Base-by-base conservation (phyloP, 2,329 filamentous ascomycete species). In the Penicillium sp. region DNA sequence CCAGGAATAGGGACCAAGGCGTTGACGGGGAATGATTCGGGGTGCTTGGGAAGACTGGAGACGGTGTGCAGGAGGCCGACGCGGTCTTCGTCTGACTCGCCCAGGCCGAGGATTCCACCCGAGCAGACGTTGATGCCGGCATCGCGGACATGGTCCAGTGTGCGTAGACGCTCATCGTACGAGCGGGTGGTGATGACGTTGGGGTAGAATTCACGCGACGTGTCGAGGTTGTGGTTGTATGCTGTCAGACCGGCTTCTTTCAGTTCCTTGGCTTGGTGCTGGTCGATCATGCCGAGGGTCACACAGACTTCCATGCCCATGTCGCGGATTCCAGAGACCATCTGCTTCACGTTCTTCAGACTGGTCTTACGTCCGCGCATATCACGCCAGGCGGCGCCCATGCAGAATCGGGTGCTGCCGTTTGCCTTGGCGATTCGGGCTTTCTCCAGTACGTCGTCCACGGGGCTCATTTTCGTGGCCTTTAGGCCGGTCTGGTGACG, bases 221-320 rank as follows among this genome's bases (percentile, higher is more conserved):
- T 95, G 72, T 95, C 90, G 57, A 95, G 79, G 67, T 95, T 95
- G 78, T 95, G 90, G 73, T 95, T 95, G 72, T 95, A 95, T 0
- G 90, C 90, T 13, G 90, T 95, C 61, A 95, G 72, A 0, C 90
- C 90, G 0, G 89, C 90, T 1, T 83, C 82, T 66, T 89, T 90
- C 57, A 95, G 79, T 73, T 93, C 87, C 64, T 81, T 81, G 25
- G 90, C 90, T 75, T 95, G 89, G 57, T 78, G 76, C 5, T 77
- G 79, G 69, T 95, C 88, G 61, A 95, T 89, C 90, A 95, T 95
- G 60, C 90, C 90, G 18, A 95, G 79, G 1, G 90, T 95, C n/a
- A 95, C 90, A 68, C 90, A 95, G 6, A 84, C 85, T 70, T 95
- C 90, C 88, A 95, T 92, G 42, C 85, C 88, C 79, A 95, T 79